Evolutionary conservation across 2,329 filamentous ascomycete genomes (phyloP), one percentile per base, ranked within the genome.

Genomic region (Botrytis paeoniae): DNA sequence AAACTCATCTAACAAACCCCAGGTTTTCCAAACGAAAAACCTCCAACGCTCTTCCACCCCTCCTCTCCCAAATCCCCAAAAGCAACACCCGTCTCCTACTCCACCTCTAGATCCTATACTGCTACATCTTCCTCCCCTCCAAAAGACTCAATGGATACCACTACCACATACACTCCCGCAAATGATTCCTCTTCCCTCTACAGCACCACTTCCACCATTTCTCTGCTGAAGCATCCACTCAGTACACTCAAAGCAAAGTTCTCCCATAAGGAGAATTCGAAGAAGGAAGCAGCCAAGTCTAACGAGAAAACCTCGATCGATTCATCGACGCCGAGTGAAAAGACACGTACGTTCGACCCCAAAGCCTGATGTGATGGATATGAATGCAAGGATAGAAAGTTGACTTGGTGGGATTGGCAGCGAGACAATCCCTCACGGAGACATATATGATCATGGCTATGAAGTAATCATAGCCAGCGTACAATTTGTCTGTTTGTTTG

Each of bases 141-240:
- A 20, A 51, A 63, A 39, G 9, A 20, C 20, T 65, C 39, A 6
- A 71, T 39, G 20, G 61, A 71, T 8, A 65, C 61, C 16, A 75
- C 29, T 18, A 25, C 32, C 10, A 69, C 48, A n/a, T 69, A 37
- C 7, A 57, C 65, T 6, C 43, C 63, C 18, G n/a, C 48, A 32
- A 57, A 51, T 16, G 78, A 79, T 51, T 63, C 74, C 6, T 73
- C 74, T 3, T 80, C 79, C 18, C 74, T 79, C 14, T 68, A 66
- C 29, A 80, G 76, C 70, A 76, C 76, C 37, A 77, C 76, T 6
- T 79, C 77, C 4, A 80, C 75, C 7, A 71, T 78, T 43, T 75
- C 74, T 14, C 73, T 80, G 4, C 60, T 80, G 18, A 78, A 79
- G 57, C 62, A 73, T 29, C 73, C 64, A 0, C 16, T 62, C 35